phyloP scores from a whole-genome alignment of 441 rosid genomes.

The Kokia cookei region DNA sequence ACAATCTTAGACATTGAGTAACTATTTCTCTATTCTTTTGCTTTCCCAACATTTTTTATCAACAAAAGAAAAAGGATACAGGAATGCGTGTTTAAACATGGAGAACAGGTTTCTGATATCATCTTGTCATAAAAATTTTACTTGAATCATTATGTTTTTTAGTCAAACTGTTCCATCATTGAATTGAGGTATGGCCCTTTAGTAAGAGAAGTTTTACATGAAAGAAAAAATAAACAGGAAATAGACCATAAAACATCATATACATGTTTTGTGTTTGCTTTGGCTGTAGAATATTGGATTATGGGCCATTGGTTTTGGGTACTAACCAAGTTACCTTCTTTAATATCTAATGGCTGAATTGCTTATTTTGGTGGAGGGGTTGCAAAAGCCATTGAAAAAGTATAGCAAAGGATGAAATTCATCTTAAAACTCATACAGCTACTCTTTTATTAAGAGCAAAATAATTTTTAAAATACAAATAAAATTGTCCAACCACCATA shows the following conservation, averaged over 20 bases:
- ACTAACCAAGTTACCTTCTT: background rate
- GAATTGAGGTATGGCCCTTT: background rate
- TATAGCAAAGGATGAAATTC: background rate
- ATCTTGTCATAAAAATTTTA: background rate
- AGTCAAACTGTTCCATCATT: background rate
- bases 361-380: background rate
- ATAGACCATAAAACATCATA: background rate
- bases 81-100: background rate
- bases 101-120: background rate
- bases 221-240: background rate
- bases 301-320: background rate
- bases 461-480: background rate
- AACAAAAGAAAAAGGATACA: background rate
- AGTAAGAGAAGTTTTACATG: background rate
- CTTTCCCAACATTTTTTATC: background rate
- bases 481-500: background rate
- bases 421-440: background rate
- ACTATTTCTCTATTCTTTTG: background rate
- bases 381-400: background rate
- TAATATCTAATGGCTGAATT: background rate
- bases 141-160: background rate
- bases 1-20: background rate
- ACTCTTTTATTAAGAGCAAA: background rate
- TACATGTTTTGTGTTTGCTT: background rate
- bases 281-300: background rate